Conservation (phyloP, 306 rosid species). For the Fragaria nilgerrensis region DNA sequence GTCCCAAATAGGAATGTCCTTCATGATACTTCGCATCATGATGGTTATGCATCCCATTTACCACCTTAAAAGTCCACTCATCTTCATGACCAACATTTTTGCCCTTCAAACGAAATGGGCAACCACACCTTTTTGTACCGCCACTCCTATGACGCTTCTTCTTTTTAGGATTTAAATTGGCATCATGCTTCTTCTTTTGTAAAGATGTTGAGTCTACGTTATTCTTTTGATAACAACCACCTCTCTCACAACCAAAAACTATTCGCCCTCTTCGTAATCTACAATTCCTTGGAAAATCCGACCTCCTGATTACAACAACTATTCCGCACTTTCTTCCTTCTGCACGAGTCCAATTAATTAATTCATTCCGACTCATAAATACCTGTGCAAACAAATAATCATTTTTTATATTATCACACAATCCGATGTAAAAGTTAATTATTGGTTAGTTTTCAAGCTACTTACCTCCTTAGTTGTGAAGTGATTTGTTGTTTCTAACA, state of each 20-base stretch:
- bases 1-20: not conserved
- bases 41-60: not conserved
- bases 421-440: no score
- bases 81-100: not conserved
- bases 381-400: not conserved
- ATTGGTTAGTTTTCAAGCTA: no score
- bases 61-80: not conserved
- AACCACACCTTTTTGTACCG: conserved; percentile 6
- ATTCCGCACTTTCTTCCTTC: not conserved
- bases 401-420: no score
- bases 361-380: not conserved
- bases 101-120: not conserved
- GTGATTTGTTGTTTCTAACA: not conserved
- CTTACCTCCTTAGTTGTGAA: not conserved
- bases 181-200: not conserved
- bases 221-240: not conserved
- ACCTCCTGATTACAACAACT: not conserved
- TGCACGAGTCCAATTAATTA: not conserved
- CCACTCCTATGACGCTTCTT: not conserved
- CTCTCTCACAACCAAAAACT: conserved; percentile 1
- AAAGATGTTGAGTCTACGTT: not conserved
- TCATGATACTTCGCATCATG: not conserved
- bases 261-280: not conserved
- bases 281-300: not conserved
- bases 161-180: not conserved